Evolutionary conservation across 2,329 filamentous ascomycete species (phyloP).

Genomic region (Pseudopithomyces maydicus): DNA sequence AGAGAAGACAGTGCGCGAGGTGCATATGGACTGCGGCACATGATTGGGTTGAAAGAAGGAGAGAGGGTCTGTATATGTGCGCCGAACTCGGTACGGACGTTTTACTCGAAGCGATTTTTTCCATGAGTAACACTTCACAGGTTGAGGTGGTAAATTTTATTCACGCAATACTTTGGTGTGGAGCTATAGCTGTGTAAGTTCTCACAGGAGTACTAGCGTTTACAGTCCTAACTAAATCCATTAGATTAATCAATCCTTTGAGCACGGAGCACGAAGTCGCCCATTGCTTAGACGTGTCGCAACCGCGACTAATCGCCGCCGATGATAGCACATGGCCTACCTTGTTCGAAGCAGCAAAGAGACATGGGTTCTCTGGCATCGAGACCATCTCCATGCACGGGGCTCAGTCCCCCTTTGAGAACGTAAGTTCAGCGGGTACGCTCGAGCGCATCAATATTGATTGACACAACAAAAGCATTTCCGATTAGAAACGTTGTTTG

Average conservation of each 20-base stretch:
- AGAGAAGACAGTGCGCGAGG: constrained; percentile 12
- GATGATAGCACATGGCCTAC: constrained; percentile 18
- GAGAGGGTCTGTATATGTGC: constrained; percentile 23
- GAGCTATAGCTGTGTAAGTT: constrained; percentile 19
- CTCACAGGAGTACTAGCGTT: not conserved
- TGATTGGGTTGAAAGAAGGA: constrained; percentile 14
- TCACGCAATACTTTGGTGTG: constrained; percentile 24
- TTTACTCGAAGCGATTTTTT: not conserved
- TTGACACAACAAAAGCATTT: constrained; percentile 5
- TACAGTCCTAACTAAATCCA: not conserved
- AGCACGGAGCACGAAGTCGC: constrained; percentile 20
- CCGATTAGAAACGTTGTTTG: constrained; percentile 7
- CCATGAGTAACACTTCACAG: constrained; percentile 4
- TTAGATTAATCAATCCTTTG: constrained; percentile 20
- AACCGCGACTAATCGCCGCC: constrained; percentile 14
- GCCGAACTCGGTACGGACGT: constrained; percentile 17
- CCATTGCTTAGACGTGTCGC: constrained; percentile 20
- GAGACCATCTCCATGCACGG: too few relatives aligned
- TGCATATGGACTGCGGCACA: constrained; percentile 15
- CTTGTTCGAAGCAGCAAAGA: constrained; percentile 8
- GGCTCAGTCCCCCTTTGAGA: constrained; percentile 3
- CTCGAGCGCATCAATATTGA: constrained; percentile 2
- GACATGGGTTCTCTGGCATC: not conserved
- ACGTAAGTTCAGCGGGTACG: not conserved
- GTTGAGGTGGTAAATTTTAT: constrained; percentile 22